These are phyloP conservation scores for Phylloporus rhodoxanthus DNA, from an alignment of 768 basidiomycete species.

Conservation along the genomic window DNA sequence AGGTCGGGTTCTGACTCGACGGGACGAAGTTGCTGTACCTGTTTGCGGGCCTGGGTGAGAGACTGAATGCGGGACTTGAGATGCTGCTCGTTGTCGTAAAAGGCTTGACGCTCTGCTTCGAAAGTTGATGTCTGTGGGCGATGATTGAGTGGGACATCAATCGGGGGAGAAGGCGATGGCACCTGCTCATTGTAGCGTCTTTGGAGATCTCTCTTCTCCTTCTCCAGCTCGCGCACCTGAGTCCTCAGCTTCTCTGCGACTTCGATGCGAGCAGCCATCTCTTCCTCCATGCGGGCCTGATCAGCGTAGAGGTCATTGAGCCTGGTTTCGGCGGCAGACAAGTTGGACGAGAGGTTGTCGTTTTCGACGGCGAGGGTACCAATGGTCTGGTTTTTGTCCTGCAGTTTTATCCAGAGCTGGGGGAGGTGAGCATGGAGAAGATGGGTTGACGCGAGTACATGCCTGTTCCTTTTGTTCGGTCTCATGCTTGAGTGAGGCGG, in stretches of 20 bases:
- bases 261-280: conserved; percentile 76
- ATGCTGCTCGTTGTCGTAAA: conserved; percentile 92
- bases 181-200: conserved; percentile 90
- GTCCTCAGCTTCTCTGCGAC: conserved; percentile 74
- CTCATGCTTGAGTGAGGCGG: conserved; percentile 64
- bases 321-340: conserved; percentile 65
- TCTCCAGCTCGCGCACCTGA: conserved; percentile 82
- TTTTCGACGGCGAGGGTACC: conserved; percentile 57
- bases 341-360: conserved; percentile 53
- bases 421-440: conserved; percentile 5
- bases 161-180: conserved; percentile 9
- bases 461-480: conserved; percentile 81
- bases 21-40: conserved; percentile 36
- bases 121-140: conserved; percentile 67
- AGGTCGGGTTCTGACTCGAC: conserved; percentile 36
- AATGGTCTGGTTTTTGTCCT: conserved; percentile 74
- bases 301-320: conserved; percentile 77
- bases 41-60: conserved; percentile 61
- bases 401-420: conserved; percentile 72
- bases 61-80: conserved; percentile 87
- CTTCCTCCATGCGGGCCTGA: conserved; percentile 74
- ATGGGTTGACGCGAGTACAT: conserved; percentile 16
- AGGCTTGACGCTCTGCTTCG: conserved; percentile 86
- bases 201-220: conserved; percentile 77
- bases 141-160: conserved; percentile 11